Evolutionary conservation across 2,329 filamentous ascomycete species (phyloP), one percentile per base, ranked within the genome.

Genomic region (Orbilia quercus): DNA sequence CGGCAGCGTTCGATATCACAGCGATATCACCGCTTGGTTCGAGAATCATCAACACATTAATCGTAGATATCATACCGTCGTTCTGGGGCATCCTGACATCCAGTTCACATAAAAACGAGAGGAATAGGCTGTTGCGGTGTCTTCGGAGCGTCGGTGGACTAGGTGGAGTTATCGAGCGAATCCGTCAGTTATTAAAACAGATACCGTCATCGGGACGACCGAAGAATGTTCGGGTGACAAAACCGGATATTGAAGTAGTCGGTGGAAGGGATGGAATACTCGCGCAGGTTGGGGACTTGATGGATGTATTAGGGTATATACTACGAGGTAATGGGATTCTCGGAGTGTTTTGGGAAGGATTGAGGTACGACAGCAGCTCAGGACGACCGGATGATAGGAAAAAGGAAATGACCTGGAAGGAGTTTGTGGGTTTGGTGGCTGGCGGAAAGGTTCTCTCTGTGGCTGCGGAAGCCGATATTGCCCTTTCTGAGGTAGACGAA

Each of bases 101-200:
- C 40, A 44, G 54, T 12, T 54, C 60, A 11, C 69, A 76, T 25
- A 84, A 86, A 59, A 66, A 73, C 7, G 84, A 85, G 40, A 76
- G 83, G 0, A 80, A 81, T 42, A 80, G 85, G 1, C 81, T 98
- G 14, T 76, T 91, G 0, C 80, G 81, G 70, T 91, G 88, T 78
- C 82, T 99, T 3, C 85, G 84, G 65, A 96, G 88, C 78, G 83
- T 95, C 14, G 85, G 89, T 1, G 93, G 92, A 0, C 80, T 96
- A 31, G 94, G 92, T 74, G 90, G 91, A n/a, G 79, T 93, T 25
- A 80, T 92, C 7, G 84, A 88, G n/a, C 87, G 89, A 59, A 81
- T 96, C 28, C 88, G 86, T 70, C 83, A 85, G 18, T 82, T 91
- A 16, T 84, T 89, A 6, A 83, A 84, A 51, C 83, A 86, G 74